Base-by-base conservation (phyloP, 495 filamentous ascomycete species). In the Penicillium samsonianum region DNA sequence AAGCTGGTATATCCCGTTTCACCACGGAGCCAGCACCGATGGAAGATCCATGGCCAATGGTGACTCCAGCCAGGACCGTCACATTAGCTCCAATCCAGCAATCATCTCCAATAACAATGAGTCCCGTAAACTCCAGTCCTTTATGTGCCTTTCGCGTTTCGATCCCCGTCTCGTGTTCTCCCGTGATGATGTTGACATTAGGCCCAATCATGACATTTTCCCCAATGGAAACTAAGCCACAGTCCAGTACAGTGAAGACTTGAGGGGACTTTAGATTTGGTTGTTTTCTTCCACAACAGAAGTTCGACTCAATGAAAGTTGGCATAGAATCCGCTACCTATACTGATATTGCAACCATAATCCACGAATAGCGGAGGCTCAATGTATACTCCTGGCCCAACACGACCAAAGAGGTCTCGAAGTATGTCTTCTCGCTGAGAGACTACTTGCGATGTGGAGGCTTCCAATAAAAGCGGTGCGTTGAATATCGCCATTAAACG, bases 11-110 rank as follows among this genome's bases (percentile, higher is more conserved):
- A 51, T 74, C 65, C 33, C 59, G 69, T 11, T 67, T 75, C 6
- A 82, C 79, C 11, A 82, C 71, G 17, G 68, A 59, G 3, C 74
- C 76, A n/a, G 78, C 75, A 17, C 69, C 78, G 58, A 82, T 67
- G 0, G 75, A 76, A 46, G 65, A 70, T 1, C 79, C 75, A 10
- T 72, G 57, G 5, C 78, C 79, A 45, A 81, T 79, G 7, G 56
- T 76, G 4, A 81, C 77, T 9, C 77, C 78, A 1, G 77, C 72
- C 55, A 82, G 50, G 41, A 82, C 75, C 2, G 65, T 67, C 12
- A 67, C 71, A 45, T 69, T 60, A 5, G 62, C 75, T 5, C 78
- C 78, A 57, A 82, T 76, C 76, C 75, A 81, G 53, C 71, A 78
- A 53, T 82, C 77, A 60, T 78, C 67, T 2, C 73, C 78, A 53